phyloP scores from a whole-genome alignment of 1,284 basidiomycete genomes.

The Papiliotrema flavescens region DNA sequence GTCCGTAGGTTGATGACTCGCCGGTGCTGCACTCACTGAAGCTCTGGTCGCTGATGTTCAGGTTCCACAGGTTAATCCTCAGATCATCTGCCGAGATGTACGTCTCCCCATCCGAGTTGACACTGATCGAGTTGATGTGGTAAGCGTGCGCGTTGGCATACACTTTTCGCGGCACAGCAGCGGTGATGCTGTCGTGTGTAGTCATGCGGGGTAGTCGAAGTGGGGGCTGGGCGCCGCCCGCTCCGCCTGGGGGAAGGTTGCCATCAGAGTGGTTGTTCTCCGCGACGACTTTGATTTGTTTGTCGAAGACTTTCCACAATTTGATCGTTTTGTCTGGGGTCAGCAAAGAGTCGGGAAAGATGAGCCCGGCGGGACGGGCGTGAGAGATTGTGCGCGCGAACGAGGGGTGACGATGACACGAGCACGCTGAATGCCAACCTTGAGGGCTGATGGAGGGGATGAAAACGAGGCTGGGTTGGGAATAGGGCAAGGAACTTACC shows the following conservation, averaged over 20 bases:
- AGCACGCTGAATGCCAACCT: no score
- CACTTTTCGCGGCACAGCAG: slow-evolving; percentile 96
- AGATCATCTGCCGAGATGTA: slow-evolving; percentile 98
- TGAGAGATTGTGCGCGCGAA: no score
- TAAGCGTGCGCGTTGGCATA: slow-evolving; percentile 99
- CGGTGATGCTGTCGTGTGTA: slow-evolving; percentile 95
- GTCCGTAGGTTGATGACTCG: background rate
- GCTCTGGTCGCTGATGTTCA: slow-evolving; percentile 97
- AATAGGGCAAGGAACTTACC: slow-evolving; percentile 55
- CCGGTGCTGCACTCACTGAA: slow-evolving; percentile 70
- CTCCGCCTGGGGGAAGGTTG: slow-evolving; percentile 48
- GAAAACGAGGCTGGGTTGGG: no score
- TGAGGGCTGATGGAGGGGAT: no score
- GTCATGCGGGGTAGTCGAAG: slow-evolving; percentile 84
- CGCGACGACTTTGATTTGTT: slow-evolving; percentile 90
- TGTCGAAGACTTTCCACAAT: slow-evolving; percentile 99
- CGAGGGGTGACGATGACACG: no score
- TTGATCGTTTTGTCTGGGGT: slow-evolving; percentile 97
- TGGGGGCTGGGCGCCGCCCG: slow-evolving; percentile 54
- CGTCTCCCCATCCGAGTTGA: slow-evolving; percentile 99
- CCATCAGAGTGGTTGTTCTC: slow-evolving; percentile 93
- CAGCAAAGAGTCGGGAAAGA: slow-evolving; percentile 1
- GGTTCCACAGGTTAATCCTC: slow-evolving; percentile 96
- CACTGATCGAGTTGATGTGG: slow-evolving; percentile 99
- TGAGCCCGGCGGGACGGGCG: no score